Conservation (phyloP, 73 alveolate species). For the Breviolum minutum region DNA sequence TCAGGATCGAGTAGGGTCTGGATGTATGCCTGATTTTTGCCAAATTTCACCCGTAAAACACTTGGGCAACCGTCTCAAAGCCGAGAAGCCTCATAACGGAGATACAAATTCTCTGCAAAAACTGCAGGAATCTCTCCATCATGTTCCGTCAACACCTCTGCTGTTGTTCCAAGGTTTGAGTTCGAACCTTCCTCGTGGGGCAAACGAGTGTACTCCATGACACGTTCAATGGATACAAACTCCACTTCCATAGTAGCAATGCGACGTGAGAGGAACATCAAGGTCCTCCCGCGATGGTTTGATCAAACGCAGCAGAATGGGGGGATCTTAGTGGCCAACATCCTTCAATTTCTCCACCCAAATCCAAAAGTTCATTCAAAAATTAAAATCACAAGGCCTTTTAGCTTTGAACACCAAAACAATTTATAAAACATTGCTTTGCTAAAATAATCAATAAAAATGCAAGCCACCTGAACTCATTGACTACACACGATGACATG, state of each 20-base stretch:
- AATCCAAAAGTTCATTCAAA: background rate
- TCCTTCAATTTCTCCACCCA: background rate
- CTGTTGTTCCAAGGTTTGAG: too few relatives aligned
- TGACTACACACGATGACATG: background rate
- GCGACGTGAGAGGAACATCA: slow-evolving; percentile 75
- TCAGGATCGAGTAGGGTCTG: too few relatives aligned
- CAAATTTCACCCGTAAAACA: too few relatives aligned
- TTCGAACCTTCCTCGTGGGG: background rate
- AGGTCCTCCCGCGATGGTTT: background rate
- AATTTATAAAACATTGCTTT: background rate
- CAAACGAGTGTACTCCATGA: slow-evolving; percentile 84
- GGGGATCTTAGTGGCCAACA: background rate
- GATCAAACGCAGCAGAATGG: background rate
- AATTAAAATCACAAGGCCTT: too few relatives aligned
- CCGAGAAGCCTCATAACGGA: background rate
- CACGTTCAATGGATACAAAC: slow-evolving; percentile 89
- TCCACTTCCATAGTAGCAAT: slow-evolving; percentile 87
- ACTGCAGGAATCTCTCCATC: background rate
- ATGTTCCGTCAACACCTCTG: too few relatives aligned
- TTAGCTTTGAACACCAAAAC: too few relatives aligned
- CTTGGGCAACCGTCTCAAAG: background rate
- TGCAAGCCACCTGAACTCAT: background rate
- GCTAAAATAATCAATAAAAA: background rate
- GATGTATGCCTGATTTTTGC: too few relatives aligned
- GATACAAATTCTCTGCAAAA: background rate